A percentile compares a stretch with the other conserved stretches of the same genome.
phyloP scores from a whole-genome alignment of 176 grass and related monocot genomes.

The Triticum aestivum region DNA sequence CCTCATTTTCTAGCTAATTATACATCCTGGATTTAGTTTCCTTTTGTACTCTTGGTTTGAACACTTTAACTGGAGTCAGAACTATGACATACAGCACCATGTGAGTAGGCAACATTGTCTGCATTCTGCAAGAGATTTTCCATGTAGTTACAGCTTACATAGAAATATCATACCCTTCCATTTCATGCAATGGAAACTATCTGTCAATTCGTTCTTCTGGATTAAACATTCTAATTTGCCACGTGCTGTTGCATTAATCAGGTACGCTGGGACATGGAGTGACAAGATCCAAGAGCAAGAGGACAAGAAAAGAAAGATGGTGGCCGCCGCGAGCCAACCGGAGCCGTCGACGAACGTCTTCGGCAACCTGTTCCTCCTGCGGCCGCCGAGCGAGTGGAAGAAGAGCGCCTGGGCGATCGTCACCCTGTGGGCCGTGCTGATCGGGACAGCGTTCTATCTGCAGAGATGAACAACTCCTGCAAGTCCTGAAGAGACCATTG shows the following conservation, averaged over 20 bases:
- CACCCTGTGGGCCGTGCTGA: constrained; percentile 77
- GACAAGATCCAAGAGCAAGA: constrained; percentile 86
- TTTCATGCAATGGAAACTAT: not conserved
- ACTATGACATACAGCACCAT: not conserved
- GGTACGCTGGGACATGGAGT: constrained; percentile 92
- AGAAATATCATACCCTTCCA: not conserved
- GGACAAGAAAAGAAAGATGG: constrained; percentile 61
- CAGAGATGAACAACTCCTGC: constrained; percentile 50
- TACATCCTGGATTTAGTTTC: not conserved
- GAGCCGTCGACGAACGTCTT: constrained; percentile 62
- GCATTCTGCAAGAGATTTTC: not conserved
- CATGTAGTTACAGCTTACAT: not conserved
- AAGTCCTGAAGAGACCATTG: not conserved
- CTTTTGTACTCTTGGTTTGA: not conserved
- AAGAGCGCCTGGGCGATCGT: constrained; percentile 75
- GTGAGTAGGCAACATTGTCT: not conserved
- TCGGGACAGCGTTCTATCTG: constrained; percentile 79
- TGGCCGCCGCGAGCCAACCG: constrained; percentile 34
- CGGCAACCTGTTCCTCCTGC: constrained; percentile 61
- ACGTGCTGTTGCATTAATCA: constrained; percentile 23
- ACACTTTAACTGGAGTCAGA: not conserved
- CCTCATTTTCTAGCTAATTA: not conserved
- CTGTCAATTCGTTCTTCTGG: not conserved
- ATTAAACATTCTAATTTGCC: not conserved
- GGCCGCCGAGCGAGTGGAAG: constrained; percentile 58